Percentiles rank a stretch among this genome's conserved stretches.
Evolutionary conservation across 1,284 basidiomycete genomes (phyloP).

Genomic region (Sporisorium sorghi): DNA sequence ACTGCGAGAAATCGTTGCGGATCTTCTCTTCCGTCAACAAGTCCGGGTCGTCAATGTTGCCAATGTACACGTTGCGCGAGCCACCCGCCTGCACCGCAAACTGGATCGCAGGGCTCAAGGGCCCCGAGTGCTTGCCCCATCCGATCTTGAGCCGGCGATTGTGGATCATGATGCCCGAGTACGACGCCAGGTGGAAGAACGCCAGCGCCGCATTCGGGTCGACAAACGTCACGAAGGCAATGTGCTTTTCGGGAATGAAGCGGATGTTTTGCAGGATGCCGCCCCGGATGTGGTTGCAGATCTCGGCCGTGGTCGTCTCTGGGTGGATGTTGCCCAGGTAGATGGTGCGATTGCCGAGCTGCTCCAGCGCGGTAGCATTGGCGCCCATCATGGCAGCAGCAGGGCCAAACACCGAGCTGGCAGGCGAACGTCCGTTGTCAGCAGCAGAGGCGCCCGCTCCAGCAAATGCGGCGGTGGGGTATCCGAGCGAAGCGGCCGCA

Average conservation of each 20-base stretch:
- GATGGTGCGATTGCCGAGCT: slow-evolving; percentile 68
- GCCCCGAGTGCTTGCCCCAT: slow-evolving; percentile 68
- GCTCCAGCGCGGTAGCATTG: slow-evolving; percentile 51
- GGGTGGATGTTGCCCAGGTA: slow-evolving; percentile 69
- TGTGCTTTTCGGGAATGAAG: slow-evolving; percentile 67
- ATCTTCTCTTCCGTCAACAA: slow-evolving; percentile 64
- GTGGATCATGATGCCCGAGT: slow-evolving; percentile 67
- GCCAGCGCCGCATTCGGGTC: slow-evolving; percentile 66
- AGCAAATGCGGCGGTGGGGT: slow-evolving; percentile 59
- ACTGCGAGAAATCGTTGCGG: slow-evolving; percentile 63
- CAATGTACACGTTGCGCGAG: slow-evolving; percentile 68
- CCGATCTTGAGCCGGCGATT: slow-evolving; percentile 67
- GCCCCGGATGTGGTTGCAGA: slow-evolving; percentile 69
- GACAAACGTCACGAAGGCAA: slow-evolving; percentile 68
- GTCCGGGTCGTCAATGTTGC: slow-evolving; percentile 66
- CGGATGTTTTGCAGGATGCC: slow-evolving; percentile 67
- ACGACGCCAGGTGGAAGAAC: slow-evolving; percentile 66
- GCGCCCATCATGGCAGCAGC: slow-evolving; percentile 54
- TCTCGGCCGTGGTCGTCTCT: slow-evolving; percentile 67
- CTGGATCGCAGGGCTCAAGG: slow-evolving; percentile 65
- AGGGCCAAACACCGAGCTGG: slow-evolving; percentile 51
- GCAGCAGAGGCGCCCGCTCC: slow-evolving; percentile 17
- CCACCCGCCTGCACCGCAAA: slow-evolving; percentile 68
- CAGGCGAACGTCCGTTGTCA: slow-evolving; percentile 41
- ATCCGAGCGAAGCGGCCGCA: slow-evolving; percentile 66